phyloP scores from a whole-genome alignment of 129 eudicot species.

The Ambrosia artemisiifolia region DNA sequence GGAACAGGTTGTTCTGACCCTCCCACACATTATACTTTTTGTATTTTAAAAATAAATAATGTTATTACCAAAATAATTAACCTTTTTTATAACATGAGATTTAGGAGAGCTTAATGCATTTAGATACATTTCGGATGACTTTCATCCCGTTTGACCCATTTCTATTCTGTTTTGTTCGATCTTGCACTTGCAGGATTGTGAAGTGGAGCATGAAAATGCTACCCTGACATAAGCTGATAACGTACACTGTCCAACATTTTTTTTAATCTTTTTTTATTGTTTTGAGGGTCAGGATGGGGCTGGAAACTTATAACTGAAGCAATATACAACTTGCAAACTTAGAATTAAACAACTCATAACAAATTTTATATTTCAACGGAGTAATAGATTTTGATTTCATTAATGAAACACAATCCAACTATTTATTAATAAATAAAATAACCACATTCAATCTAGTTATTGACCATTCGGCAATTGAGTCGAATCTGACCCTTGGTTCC shows the following conservation, averaged over 20 bases:
- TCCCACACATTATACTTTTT: no score
- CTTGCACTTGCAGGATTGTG: constrained; percentile 35
- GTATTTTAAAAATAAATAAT: no score
- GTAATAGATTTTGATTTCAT: constrained; percentile 14
- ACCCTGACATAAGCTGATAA: no score
- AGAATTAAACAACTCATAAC: constrained; percentile 23
- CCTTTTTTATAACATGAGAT: background rate
- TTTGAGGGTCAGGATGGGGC: background rate
- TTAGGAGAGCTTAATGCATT: background rate
- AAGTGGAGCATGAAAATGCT: constrained; percentile 24
- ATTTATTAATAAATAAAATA: constrained; percentile 10
- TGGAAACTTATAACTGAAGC: background rate
- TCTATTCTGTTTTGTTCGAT: background rate
- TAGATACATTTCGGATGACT: background rate
- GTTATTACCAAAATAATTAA: background rate
- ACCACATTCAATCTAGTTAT: constrained; percentile 39
- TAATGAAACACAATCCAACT: constrained; percentile 11
- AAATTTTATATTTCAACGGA: constrained; percentile 9
- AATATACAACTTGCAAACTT: constrained; percentile 30
- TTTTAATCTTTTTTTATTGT: background rate
- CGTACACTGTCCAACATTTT: constrained; percentile 7
- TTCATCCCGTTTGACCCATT: constrained; percentile 1
- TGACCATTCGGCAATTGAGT: constrained; percentile 47
- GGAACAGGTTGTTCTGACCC: no score
- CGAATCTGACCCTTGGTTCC: constrained; percentile 73